phyloP scores from a whole-genome alignment of 2,329 filamentous ascomycete species.

The Aspergillus viridinutans region DNA sequence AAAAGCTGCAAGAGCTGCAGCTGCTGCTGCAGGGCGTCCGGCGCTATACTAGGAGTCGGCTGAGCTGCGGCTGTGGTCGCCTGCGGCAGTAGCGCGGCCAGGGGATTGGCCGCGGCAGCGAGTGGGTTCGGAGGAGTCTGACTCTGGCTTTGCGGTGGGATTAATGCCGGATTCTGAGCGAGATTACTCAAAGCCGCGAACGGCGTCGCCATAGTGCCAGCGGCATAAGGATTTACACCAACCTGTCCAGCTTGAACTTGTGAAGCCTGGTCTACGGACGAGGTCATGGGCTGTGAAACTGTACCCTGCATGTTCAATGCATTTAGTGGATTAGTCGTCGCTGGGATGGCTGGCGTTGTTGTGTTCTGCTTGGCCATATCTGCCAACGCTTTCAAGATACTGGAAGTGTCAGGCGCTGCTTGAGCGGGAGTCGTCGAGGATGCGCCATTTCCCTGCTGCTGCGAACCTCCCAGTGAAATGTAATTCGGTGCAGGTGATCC shows the following conservation, averaged over 20 bases:
- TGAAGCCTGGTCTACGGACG: conserved; percentile 44
- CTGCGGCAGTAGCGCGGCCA: conserved; percentile 43
- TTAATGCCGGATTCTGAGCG: conserved; percentile 31
- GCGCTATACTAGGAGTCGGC: conserved; percentile 26
- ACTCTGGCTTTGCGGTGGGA: conserved; percentile 38
- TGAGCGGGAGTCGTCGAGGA: conserved; percentile 20
- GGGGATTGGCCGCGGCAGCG: conserved; percentile 35
- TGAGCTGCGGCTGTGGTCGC: conserved; percentile 25
- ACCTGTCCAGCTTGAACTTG: conserved; percentile 45
- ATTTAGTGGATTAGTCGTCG: conserved; percentile 44
- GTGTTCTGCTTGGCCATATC: conserved; percentile 75
- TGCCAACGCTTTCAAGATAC: conserved; percentile 73
- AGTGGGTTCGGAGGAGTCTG: conserved; percentile 40
- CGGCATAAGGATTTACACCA: conserved; percentile 54
- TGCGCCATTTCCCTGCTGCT: conserved; percentile 24
- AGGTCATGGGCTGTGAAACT: conserved; percentile 35
- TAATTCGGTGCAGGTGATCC: conserved; percentile 47
- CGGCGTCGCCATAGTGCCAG: conserved; percentile 46
- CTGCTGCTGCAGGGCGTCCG: conserved; percentile 61
- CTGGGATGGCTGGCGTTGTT: conserved; percentile 41
- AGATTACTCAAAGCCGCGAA: conserved; percentile 45
- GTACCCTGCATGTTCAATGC: conserved; percentile 48
- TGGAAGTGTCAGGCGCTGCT: conserved; percentile 53
- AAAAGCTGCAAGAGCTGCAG: conserved; percentile 71
- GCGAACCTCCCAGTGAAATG: conserved; percentile 34